A percentile compares a stretch with the other conserved stretches of the same genome.
phyloP scores from a whole-genome alignment of 805 yeast species.

The Schizosaccharomyces cryophilus region DNA sequence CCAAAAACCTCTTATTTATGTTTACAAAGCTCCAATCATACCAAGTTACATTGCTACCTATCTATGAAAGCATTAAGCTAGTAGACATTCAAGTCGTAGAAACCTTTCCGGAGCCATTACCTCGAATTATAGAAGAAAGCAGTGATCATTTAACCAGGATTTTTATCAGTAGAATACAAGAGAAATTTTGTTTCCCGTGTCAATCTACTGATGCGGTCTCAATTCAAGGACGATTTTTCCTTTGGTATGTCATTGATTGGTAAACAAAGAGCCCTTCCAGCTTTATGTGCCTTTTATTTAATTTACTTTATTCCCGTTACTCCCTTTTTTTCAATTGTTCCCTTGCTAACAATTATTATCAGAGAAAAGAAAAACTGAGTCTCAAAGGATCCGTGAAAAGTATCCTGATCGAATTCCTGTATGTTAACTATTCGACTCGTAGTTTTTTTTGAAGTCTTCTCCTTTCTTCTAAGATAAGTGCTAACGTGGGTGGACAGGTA shows the following conservation, averaged over 20 bases:
- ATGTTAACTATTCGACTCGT: too few species aligned
- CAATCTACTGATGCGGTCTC: constrained; percentile 42
- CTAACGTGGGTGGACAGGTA: constrained; percentile 11
- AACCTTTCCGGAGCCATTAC: too few species aligned
- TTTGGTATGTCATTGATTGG: constrained; percentile 28
- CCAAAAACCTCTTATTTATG: too few species aligned
- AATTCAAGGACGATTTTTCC: constrained; percentile 85
- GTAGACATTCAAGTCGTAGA: too few species aligned
- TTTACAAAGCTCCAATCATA: too few species aligned
- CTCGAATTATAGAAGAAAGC: too few species aligned
- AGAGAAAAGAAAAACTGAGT: constrained; percentile 87
- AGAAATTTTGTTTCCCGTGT: too few species aligned
- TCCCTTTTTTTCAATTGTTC: not conserved
- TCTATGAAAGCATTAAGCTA: too few species aligned
- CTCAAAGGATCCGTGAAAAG: constrained; percentile 68
- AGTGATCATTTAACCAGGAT: too few species aligned
- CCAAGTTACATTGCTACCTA: too few species aligned
- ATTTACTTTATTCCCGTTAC: not conserved
- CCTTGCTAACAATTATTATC: not conserved
- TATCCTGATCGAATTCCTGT: constrained; percentile 82
- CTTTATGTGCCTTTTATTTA: not conserved
- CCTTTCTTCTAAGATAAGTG: not conserved
- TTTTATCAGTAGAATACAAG: not conserved
- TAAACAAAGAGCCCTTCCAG: not conserved
- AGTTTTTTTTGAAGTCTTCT: too few species aligned